Base-by-base conservation (phyloP, 768 basidiomycete species). In the Agrocybe pediades region DNA sequence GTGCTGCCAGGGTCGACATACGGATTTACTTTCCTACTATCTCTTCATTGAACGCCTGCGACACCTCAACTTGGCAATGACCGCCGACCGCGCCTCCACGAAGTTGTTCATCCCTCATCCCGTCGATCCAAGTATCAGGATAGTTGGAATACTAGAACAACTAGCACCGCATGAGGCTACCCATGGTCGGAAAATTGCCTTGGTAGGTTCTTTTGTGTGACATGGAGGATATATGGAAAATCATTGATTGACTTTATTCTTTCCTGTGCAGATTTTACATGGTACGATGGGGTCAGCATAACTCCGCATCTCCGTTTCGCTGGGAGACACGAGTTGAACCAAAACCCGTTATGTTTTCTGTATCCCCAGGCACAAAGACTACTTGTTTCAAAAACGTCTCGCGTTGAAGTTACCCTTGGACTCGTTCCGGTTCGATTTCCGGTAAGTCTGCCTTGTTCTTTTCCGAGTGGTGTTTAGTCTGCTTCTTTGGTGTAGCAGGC, bases 401-500 rank as follows among this genome's bases (percentile, higher is more conserved):
- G 88, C 88, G 2, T 65, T 68, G 33, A 75, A 73, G 30, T 68
- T 92, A 13, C 86, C 88, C 0, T 62, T 89, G 20, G 91, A 94
- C 67, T 92, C 90, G 2, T 92, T 93, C 66, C 81, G 90, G 26
- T 92, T 94, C 62, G 91, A 94, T 67, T 94, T 94, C 71, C 82
- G 90, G 89, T 91, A 62, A 51, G 81, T 64, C 41, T n/a, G 41
- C 17, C 51, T 47, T 16, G 26, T 19, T 41, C 7, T 16, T 24
- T 36, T 27, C 25, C 36, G 9, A 16, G 15, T 25, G 24, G 9
- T 16, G 19, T 36, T 19, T 27, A 44, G 24, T 33, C 13, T 39
- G 42, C 15, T 19, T 9, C 45, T 43, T 13, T 17, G 19, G 26
- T 40, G 6, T 19, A n/a, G 48, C 25, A 33, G 27, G 25, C 46